Percentiles rank a stretch among this genome's conserved stretches.
Evolutionary conservation across 495 filamentous ascomycete genomes (phyloP).

Genomic region (Immersiella caudata): DNA sequence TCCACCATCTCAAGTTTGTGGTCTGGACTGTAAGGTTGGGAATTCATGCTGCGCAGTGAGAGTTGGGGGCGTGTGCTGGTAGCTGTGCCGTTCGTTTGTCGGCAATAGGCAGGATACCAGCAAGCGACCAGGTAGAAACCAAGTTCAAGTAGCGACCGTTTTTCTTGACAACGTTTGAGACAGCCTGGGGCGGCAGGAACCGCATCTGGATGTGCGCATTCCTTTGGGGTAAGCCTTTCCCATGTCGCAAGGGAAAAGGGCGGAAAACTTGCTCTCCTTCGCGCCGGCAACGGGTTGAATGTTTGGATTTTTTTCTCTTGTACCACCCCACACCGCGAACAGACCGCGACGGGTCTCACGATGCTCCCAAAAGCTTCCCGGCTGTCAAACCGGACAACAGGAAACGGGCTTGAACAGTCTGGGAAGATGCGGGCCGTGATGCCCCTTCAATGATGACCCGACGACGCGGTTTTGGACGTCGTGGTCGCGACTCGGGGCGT

Average conservation of each 20-base stretch:
- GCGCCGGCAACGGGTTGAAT: background rate
- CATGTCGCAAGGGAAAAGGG: background rate
- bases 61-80: too few relatives aligned
- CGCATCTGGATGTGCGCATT: conserved; percentile 3
- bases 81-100: too few relatives aligned
- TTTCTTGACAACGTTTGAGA: conserved; percentile 12
- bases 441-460: conserved; percentile 12
- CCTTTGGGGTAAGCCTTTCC: background rate
- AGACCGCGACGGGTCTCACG: background rate
- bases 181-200: conserved; percentile 17
- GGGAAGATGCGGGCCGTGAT: background rate
- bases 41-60: too few relatives aligned
- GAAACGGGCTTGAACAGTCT: conserved; percentile 2
- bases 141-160: too few relatives aligned
- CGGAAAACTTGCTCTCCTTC: background rate
- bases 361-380: background rate
- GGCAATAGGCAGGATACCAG: too few relatives aligned
- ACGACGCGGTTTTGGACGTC: background rate
- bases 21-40: background rate
- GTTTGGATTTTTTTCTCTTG: background rate
- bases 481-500: conserved; percentile 14
- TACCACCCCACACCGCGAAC: background rate
- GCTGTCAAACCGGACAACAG: conserved; percentile 6
- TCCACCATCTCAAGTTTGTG: background rate
- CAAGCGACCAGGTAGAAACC: too few relatives aligned